phyloP scores from a whole-genome alignment of 805 yeast genomes.

The Wickerhamiella brachini region DNA sequence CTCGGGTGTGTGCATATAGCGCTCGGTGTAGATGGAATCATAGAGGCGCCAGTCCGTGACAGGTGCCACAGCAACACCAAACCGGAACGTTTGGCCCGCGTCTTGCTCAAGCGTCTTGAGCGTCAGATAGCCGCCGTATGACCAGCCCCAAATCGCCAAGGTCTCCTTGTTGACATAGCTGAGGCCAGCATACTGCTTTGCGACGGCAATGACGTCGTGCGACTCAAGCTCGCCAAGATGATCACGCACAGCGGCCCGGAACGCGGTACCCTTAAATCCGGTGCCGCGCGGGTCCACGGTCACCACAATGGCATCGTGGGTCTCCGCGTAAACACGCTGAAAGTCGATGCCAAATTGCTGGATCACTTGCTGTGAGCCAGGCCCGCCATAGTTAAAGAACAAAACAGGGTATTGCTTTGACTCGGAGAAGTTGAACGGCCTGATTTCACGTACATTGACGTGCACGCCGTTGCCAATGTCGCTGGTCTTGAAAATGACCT shows the following conservation, averaged over 20 bases:
- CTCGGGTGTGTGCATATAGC: constrained; percentile 81
- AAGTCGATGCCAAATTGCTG: constrained; percentile 49
- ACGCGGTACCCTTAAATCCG: constrained; percentile 70
- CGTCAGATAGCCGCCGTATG: constrained; percentile 91
- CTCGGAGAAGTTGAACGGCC: constrained; percentile 58
- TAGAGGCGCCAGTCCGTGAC: constrained; percentile 90
- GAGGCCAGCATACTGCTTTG: constrained; percentile 49
- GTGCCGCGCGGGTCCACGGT: constrained; percentile 97
- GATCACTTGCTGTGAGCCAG: constrained; percentile 75
- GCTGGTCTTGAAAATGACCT: constrained; percentile 35
- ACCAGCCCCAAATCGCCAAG: constrained; percentile 96
- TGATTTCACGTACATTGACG: constrained; percentile 57
- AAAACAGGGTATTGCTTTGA: constrained; percentile 63
- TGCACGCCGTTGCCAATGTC: constrained; percentile 26
- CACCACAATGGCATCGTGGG: constrained; percentile 70
- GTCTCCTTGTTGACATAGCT: constrained; percentile 51
- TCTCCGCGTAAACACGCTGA: constrained; percentile 65
- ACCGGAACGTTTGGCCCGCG: constrained; percentile 57
- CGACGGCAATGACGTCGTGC: constrained; percentile 76
- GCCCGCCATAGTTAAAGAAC: constrained; percentile 90
- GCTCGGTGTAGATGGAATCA: constrained; percentile 87
- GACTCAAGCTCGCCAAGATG: constrained; percentile 73
- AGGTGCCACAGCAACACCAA: constrained; percentile 94
- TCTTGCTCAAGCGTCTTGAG: constrained; percentile 80
- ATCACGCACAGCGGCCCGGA: constrained; percentile 69